Evolutionary conservation across 192 early-diverging fungal genomes (phyloP).

Genomic region (Coemansia sp.): DNA sequence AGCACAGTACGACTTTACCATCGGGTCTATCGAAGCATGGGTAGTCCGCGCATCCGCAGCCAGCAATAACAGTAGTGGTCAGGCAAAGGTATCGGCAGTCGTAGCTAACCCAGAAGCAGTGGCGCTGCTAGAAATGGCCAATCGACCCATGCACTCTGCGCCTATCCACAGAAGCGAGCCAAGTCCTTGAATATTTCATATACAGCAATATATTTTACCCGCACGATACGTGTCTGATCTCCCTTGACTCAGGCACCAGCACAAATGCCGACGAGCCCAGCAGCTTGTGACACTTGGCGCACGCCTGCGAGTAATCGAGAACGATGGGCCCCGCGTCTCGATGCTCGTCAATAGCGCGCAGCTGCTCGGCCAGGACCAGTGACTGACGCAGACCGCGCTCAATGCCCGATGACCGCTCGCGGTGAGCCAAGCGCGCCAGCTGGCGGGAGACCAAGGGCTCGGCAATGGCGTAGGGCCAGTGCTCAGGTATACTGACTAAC

Average conservation of each 20-base stretch:
- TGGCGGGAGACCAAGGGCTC: constrained; percentile 35
- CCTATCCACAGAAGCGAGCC: neutral
- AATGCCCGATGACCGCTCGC: constrained; percentile 6
- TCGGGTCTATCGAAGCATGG: constrained; percentile 77
- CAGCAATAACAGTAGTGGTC: constrained; percentile 17
- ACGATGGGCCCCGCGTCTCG: constrained; percentile 10
- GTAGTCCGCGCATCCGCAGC: constrained; percentile 59
- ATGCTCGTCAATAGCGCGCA: neutral
- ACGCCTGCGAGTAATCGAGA: constrained; percentile 47
- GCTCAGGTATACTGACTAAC: constrained; percentile 28
- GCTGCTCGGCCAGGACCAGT: neutral
- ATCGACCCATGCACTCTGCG: constrained; percentile 67
- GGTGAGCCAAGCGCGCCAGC: constrained; percentile 11
- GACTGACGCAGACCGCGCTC: constrained; percentile 23
- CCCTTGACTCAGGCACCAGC: constrained; percentile 14
- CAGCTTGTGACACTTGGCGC: constrained; percentile 47
- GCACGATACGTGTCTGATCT: constrained; percentile 45
- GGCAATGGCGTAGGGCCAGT: constrained; percentile 33
- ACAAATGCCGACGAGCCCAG: constrained; percentile 54
- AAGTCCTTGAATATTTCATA: neutral
- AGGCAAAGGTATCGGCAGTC: constrained; percentile 53
- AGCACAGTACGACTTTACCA: constrained; percentile 57
- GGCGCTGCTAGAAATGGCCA: constrained; percentile 73
- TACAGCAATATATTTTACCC: constrained; percentile 10
- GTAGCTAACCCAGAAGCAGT: constrained; percentile 67